Evolutionary conservation across 179 eudicot species (phyloP).

Genomic region (Patellifolia procumbens): DNA sequence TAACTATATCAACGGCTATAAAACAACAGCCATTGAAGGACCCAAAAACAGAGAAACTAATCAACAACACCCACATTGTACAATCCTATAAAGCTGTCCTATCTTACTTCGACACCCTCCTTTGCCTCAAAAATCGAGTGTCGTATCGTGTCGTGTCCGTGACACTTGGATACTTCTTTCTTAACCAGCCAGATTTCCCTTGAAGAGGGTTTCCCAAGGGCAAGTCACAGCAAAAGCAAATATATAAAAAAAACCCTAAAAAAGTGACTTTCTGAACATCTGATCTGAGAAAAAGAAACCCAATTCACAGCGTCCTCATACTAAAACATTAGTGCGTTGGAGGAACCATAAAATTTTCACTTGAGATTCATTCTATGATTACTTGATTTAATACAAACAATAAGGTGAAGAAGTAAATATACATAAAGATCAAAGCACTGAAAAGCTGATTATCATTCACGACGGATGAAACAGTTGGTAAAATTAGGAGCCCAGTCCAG

Average conservation of each 20-base stretch:
- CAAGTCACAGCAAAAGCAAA: not conserved
- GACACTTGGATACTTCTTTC: too few relatives aligned
- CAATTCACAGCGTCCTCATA: not conserved
- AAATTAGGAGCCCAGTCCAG: conserved; percentile 1
- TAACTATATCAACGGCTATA: conserved; percentile 6
- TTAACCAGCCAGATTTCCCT: too few relatives aligned
- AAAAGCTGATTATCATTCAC: not conserved
- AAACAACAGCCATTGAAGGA: not conserved
- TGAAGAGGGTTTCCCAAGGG: not conserved
- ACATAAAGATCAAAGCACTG: not conserved
- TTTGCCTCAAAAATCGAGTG: too few relatives aligned
- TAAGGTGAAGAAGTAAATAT: not conserved
- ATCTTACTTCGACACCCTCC: too few relatives aligned
- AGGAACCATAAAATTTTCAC: not conserved
- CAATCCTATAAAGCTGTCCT: not conserved
- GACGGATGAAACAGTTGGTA: not conserved
- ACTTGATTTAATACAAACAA: not conserved
- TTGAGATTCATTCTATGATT: not conserved
- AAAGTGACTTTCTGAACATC: not conserved
- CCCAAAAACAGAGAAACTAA: not conserved
- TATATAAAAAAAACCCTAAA: not conserved
- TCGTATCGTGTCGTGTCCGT: too few relatives aligned
- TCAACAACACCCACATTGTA: conserved; percentile 8
- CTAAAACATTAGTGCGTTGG: not conserved
- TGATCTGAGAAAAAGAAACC: not conserved